phyloP scores from a whole-genome alignment of 176 grass and related monocot genomes.

The Aegilops tauschii region DNA sequence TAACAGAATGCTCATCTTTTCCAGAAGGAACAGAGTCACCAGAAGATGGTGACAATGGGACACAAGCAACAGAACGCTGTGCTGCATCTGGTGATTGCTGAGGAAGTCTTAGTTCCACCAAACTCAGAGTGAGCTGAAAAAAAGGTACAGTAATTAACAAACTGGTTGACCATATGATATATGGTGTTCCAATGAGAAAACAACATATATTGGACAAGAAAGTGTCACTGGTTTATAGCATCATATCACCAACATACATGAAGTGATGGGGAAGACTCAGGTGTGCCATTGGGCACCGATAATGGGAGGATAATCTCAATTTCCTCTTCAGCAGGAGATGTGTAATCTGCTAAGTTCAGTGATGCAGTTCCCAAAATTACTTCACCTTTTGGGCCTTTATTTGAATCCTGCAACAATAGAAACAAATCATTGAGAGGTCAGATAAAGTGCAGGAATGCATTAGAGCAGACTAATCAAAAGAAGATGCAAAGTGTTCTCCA shows the following conservation, averaged over 20 bases:
- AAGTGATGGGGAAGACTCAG: conserved; percentile 55
- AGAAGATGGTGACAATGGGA: conserved; percentile 57
- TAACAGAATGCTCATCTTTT: conserved; percentile 77
- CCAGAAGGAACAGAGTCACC: conserved; percentile 53
- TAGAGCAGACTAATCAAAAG: not conserved
- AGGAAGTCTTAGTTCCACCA: conserved; percentile 43
- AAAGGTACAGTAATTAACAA: conserved; percentile 18
- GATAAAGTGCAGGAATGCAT: conserved; percentile 20
- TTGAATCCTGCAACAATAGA: conserved; percentile 35
- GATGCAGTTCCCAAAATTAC: conserved; percentile 61
- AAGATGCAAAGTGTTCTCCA: not conserved
- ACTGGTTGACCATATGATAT: conserved; percentile 36
- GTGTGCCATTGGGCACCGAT: conserved; percentile 34
- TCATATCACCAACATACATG: conserved; percentile 56
- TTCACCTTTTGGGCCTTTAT: conserved; percentile 72
- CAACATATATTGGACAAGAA: conserved; percentile 8
- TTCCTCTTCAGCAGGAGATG: conserved; percentile 53
- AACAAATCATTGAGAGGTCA: conserved; percentile 9
- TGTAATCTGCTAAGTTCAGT: conserved; percentile 73
- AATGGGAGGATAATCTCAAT: conserved; percentile 74
- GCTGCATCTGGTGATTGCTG: conserved; percentile 46
- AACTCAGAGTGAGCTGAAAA: conserved; percentile 57
- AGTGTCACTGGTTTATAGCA: conserved; percentile 18
- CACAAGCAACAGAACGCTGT: conserved; percentile 32
- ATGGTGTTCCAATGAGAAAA: not conserved